phyloP scores from a whole-genome alignment of 345 rosid genomes.

The Durio zibethinus region DNA sequence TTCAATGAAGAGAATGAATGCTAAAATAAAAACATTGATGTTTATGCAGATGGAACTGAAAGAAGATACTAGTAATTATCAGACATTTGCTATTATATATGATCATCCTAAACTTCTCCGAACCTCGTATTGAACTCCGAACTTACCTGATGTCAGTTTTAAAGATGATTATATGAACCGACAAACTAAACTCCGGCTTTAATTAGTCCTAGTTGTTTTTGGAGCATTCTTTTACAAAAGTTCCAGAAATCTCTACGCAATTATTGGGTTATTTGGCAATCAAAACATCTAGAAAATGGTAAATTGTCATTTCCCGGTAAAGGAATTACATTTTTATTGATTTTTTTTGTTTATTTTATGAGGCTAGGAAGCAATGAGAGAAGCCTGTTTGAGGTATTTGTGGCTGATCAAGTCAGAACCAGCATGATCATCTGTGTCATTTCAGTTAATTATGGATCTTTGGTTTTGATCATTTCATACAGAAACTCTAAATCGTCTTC shows the following conservation, averaged over 20 bases:
- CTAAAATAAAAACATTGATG: neutral
- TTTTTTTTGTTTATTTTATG: neutral
- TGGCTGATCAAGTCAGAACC: conserved; percentile 6
- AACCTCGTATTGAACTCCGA: no score
- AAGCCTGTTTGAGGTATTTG: neutral
- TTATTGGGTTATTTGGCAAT: neutral
- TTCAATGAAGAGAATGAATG: neutral
- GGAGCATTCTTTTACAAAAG: neutral
- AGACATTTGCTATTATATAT: neutral
- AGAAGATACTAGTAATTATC: neutral
- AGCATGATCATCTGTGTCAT: neutral
- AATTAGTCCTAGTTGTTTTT: no score
- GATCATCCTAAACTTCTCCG: neutral
- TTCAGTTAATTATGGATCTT: neutral
- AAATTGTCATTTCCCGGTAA: neutral
- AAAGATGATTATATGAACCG: no score
- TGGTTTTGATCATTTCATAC: neutral
- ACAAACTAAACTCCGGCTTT: no score
- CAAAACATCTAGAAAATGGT: neutral
- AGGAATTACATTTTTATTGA: neutral
- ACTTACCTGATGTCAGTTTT: no score
- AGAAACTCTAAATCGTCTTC: neutral
- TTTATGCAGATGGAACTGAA: neutral
- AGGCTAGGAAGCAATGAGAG: neutral
- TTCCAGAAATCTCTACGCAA: neutral